A percentile compares a stretch with the other conserved stretches of the same genome.
Conservation (phyloP, 371 early-diverging fungal genomes). For the Mucor velutinosus region DNA sequence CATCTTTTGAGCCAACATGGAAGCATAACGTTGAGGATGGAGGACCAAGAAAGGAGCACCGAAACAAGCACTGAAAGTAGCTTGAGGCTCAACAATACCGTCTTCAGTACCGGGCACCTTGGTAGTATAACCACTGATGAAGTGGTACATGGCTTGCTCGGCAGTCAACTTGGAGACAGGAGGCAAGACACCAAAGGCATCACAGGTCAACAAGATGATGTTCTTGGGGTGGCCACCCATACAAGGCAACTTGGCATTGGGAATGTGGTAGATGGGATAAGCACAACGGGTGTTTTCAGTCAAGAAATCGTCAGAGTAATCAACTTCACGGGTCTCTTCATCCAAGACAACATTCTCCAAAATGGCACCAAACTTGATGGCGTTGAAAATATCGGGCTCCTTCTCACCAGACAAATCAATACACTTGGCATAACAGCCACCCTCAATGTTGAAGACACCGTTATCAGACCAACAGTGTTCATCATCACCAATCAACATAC, state of each 20-base stretch:
- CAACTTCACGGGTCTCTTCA: slow-evolving; percentile 80
- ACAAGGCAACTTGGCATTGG: slow-evolving; percentile 95
- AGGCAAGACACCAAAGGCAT: slow-evolving; percentile 97
- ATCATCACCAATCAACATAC: slow-evolving; percentile 96
- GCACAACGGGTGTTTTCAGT: slow-evolving; percentile 98
- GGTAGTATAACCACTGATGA: slow-evolving; percentile 91
- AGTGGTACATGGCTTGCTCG: slow-evolving; percentile 97
- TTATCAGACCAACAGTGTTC: slow-evolving; percentile 98
- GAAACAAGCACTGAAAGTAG: slow-evolving; percentile 96
- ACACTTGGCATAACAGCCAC: slow-evolving; percentile 98
- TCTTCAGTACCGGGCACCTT: slow-evolving; percentile 98
- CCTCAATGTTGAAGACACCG: slow-evolving; percentile 98
- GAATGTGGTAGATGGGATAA: slow-evolving; percentile 96
- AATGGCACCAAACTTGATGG: slow-evolving; percentile 93
- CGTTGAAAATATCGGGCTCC: slow-evolving; percentile 97
- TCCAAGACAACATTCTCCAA: slow-evolving; percentile 95
- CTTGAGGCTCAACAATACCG: slow-evolving; percentile 89
- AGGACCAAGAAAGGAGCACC: slow-evolving; percentile 97
- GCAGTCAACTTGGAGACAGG: slow-evolving; percentile 92
- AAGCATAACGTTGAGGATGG: slow-evolving; percentile 96
- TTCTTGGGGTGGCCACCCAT: slow-evolving; percentile 94
- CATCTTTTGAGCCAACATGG: slow-evolving; percentile 97
- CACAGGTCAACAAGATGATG: slow-evolving; percentile 96
- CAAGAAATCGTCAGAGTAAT: slow-evolving; percentile 78
- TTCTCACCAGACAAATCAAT: slow-evolving; percentile 93